Percentiles rank a stretch among this genome's conserved stretches.
Evolutionary conservation across 139 green algal species (phyloP).

Genomic region (Picochlorum sp.): DNA sequence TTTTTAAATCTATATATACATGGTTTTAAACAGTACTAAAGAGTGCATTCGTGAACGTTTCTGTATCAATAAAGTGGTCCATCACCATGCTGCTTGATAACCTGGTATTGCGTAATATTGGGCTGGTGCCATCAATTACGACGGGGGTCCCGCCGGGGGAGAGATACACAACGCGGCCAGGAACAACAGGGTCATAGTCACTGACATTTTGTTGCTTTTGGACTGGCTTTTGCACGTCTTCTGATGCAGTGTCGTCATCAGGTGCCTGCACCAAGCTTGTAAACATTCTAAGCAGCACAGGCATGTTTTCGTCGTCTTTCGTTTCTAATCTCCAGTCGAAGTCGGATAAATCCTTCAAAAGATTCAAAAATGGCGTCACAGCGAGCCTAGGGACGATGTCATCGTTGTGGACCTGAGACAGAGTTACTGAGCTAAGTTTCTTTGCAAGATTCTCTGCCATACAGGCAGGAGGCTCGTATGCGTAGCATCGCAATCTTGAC

Average conservation of each 20-base stretch:
- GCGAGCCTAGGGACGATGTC: conserved; percentile 23
- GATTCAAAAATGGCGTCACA: neutral
- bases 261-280: neutral
- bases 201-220: neutral
- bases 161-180: neutral
- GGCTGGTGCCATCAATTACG: no score
- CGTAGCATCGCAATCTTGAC: conserved; percentile 11
- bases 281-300: neutral
- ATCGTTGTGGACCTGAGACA: conserved; percentile 13
- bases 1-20: no score
- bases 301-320: neutral
- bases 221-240: neutral
- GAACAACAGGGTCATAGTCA: neutral
- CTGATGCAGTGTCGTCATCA: neutral
- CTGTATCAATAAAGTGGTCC: no score
- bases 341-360: conserved; percentile 19
- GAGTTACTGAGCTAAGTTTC: conserved; percentile 13
- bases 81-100: no score
- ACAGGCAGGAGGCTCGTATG: conserved; percentile 26
- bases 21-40: no score
- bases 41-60: no score
- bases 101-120: no score
- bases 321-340: conserved; percentile 22
- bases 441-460: conserved; percentile 18
- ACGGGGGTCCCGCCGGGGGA: neutral